Evolutionary conservation across 495 filamentous ascomycete genomes (phyloP).

Genomic region (Talaromyces nanjingensis): DNA sequence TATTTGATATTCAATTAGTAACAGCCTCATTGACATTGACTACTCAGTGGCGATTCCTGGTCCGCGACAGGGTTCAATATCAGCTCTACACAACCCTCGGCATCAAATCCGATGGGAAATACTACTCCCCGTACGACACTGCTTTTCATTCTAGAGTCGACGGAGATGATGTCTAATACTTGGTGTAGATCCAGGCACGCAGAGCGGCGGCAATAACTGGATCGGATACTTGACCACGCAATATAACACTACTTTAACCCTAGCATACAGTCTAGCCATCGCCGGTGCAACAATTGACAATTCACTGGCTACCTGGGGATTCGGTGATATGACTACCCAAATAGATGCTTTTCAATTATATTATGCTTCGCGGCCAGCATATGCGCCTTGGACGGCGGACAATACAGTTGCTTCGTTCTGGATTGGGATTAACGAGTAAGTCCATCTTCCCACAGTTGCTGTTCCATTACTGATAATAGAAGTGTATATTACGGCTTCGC

Average conservation of each 20-base stretch:
- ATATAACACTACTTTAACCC: slow-evolving; percentile 52
- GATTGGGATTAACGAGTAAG: slow-evolving; percentile 63
- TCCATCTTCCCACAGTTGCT: background rate
- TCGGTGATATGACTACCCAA: slow-evolving; percentile 24
- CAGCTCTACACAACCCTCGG: slow-evolving; percentile 45
- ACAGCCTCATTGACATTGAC: background rate
- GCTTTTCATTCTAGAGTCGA: background rate
- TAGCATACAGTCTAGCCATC: slow-evolving; percentile 64
- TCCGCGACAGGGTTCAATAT: slow-evolving; percentile 54
- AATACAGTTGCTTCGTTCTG: slow-evolving; percentile 56
- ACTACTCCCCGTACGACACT: slow-evolving; percentile 22
- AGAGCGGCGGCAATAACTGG: slow-evolving; percentile 58
- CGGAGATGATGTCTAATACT: background rate
- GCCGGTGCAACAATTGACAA: slow-evolving; percentile 64
- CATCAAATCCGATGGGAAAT: slow-evolving; percentile 61
- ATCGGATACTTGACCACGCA: slow-evolving; percentile 57
- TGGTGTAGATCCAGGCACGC: slow-evolving; percentile 21
- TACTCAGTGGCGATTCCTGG: slow-evolving; percentile 25
- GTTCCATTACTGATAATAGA: background rate
- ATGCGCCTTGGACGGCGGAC: slow-evolving; percentile 48
- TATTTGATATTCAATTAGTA: slow-evolving; percentile 15
- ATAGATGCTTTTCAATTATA: slow-evolving; percentile 21
- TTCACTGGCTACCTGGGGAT: slow-evolving; percentile 36
- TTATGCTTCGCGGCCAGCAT: slow-evolving; percentile 24
- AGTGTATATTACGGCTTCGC: slow-evolving; percentile 5